Evolutionary conservation across 2,329 filamentous ascomycete species (phyloP).

Genomic region (Dendrostoma leiphaemia): DNA sequence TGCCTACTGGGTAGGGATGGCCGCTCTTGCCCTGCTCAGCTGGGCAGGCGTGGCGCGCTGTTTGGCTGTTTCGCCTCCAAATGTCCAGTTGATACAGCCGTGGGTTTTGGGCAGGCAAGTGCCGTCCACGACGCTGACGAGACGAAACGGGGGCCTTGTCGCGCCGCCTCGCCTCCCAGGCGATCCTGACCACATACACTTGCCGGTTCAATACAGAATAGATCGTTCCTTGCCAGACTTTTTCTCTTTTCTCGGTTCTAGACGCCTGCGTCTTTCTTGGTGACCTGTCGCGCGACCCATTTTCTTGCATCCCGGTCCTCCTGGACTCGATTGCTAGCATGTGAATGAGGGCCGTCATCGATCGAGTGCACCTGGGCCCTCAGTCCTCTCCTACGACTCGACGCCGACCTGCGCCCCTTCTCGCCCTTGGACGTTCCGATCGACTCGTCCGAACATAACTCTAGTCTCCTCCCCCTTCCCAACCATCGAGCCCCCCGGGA

Average conservation of each 20-base stretch:
- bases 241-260: not conserved
- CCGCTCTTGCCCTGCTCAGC: not conserved
- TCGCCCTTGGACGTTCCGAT: not conserved
- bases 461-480: not conserved
- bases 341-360: too few relatives aligned
- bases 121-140: conserved; percentile 1
- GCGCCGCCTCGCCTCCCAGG: not conserved
- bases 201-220: not conserved
- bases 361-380: not conserved
- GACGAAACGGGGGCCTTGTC: not conserved
- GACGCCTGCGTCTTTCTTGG: not conserved
- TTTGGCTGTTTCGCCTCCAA: conserved; percentile 6
- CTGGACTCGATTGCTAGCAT: not conserved
- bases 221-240: not conserved
- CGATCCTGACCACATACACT: not conserved
- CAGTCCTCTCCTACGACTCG: not conserved
- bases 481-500: too few relatives aligned
- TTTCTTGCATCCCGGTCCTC: not conserved
- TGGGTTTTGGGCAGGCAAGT: not conserved
- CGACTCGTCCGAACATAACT: too few relatives aligned
- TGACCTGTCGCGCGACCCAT: not conserved
- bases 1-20: not conserved
- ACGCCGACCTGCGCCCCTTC: not conserved
- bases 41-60: too few relatives aligned
- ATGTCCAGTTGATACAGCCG: too few relatives aligned